phyloP scores from a whole-genome alignment of 768 basidiomycete species.

The Russula foetens region DNA sequence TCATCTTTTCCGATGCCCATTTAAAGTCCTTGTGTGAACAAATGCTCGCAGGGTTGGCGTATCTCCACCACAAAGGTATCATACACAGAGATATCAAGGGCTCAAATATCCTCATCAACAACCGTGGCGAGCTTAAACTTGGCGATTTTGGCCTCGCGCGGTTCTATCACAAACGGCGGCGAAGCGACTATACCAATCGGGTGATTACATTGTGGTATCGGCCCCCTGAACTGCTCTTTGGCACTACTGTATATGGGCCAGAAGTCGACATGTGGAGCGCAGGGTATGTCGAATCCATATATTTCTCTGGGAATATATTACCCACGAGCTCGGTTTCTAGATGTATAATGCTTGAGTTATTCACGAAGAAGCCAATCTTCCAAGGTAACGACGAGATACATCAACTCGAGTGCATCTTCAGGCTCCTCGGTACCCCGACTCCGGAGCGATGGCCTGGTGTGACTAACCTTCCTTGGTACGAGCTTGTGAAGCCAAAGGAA shows the following conservation, averaged over 20 bases:
- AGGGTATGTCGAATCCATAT: constrained; percentile 48
- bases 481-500: constrained; percentile 90
- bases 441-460: constrained; percentile 77
- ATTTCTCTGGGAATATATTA: background rate
- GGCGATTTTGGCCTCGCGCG: constrained; percentile 96
- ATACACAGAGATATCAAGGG: constrained; percentile 99
- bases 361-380: constrained; percentile 92
- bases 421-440: constrained; percentile 83
- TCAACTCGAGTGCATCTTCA: constrained; percentile 90
- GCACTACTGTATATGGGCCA: constrained; percentile 92
- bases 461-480: constrained; percentile 90
- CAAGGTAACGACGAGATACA: constrained; percentile 98
- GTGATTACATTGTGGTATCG: constrained; percentile 99
- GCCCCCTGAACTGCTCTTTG: constrained; percentile 89
- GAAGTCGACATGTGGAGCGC: constrained; percentile 99
- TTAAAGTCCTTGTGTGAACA: constrained; percentile 94
- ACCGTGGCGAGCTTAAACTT: constrained; percentile 87
- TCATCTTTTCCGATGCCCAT: constrained; percentile 77
- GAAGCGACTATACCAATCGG: constrained; percentile 96
- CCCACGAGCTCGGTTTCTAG: constrained; percentile 33
- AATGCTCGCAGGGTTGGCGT: constrained; percentile 91
- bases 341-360: constrained; percentile 98
- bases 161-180: constrained; percentile 86
- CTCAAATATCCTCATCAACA: constrained; percentile 93
- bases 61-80: constrained; percentile 92